Evolutionary conservation across 148 eudicot genomes (phyloP), one percentile per base, ranked within the genome.

Genomic region (Simmondsia chinensis): DNA sequence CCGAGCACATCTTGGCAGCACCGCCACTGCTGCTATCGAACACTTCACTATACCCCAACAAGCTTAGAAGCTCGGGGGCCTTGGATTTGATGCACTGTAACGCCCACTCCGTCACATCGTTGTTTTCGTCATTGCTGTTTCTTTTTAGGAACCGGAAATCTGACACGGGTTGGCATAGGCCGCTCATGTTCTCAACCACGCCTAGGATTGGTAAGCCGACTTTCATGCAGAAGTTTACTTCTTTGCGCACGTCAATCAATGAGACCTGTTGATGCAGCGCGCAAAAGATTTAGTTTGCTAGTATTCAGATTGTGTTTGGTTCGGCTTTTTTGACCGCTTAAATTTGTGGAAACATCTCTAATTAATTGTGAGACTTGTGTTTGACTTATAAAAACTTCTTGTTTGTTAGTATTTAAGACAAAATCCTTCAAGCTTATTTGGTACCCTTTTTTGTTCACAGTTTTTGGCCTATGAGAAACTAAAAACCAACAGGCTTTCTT

Each of bases 181-280:
- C 89, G 29, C 96, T 88, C 96, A 88, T 88, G 61, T 88, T 88
- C 71, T 83, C 96, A 1, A 88, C 96, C 3, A 88, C 87, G 17
- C 96, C 96, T 8, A 88, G 77, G 34, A 88, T 87, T 30, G 66
- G 38, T 19, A 87, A 34, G 5, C 89, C 94, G 3, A 87, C 89
- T 46, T 83, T 83, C 52, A 77, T 88, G 68, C 96, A 87, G 56
- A 87, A 87, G 50, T 71, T 83, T 3, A 87, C 73, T 69, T 83
- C 88, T 60, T 87, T 83, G 50, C 87, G 56, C 2, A 83, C 96
- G 38, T 87, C 94, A 10, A 87, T 80, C 39, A 87, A 48, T 15
- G 96, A 87, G 28, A 87, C 96, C 63, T 68, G 14, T 18, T 5
- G 4, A 46, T 17, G 13, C 26, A 46, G n/a, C n/a, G n/a, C n/a